Evolutionary conservation across 371 early-diverging fungal species (phyloP), one percentile per base, ranked within the genome.

Genomic region (Dinochytrium kinnereticum): DNA sequence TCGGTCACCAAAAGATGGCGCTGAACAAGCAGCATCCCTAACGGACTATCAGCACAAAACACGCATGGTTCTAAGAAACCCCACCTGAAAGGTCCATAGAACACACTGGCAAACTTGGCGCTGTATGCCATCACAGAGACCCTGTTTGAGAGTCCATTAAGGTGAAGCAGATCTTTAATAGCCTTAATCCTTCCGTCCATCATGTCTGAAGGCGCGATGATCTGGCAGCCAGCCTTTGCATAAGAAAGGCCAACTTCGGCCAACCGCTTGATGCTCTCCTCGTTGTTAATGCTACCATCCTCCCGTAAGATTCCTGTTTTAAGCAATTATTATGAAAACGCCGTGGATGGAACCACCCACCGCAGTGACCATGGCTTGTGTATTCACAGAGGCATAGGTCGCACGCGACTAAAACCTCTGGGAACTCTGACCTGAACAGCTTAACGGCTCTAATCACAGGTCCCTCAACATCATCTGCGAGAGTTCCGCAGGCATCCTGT

Each of bases 371-470:
- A 82, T 98, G 98, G 26, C 85, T 85, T 1, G 98, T 98, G 84
- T 94, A 98, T 55, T 93, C 96, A 83, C 98, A 98, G 13, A 98
- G 83, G 76, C 98, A 98, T n/a, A 98, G 91, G 81, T 98, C 98
- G 81, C 95, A 95, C 24, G 92, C 93, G 28, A 98, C 90, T 53
- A 94, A 88, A 17, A 98, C 80, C 3, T 86, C 76, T 0, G 98
- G 96, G 83, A 93, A 98, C 36, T 85, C 82, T 26, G 84, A 76
- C 59, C 94, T 90, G 64, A 98, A 81, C 28, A 95, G 76, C 61
- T 88, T 84, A 74, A 97, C 84, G 17, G 96, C 94, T 59, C 86
- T 87, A 67, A 98, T 93, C 31, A 95, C 94, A 3, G 97, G 97
- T 1, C 94, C 93, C 24, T 91, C 76, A n/a, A 91, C 90, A 75